These are phyloP conservation scores for Lasiodiplodia sp. DNA, from an alignment of 2,329 filamentous ascomycete genomes.

Conservation along the genomic window DNA sequence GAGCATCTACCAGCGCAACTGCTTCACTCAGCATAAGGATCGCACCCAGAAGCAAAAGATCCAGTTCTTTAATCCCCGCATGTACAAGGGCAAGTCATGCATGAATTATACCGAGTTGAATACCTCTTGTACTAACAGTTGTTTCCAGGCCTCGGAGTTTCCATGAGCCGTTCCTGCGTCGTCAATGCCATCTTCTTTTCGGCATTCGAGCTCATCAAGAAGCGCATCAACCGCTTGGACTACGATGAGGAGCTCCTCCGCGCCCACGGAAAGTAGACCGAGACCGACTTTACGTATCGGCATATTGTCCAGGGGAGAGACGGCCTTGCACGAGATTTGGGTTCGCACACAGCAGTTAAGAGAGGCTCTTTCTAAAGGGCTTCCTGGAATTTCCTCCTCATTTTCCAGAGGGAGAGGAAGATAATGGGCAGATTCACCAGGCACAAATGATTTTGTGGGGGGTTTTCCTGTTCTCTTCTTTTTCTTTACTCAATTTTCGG, in stretches of 20 bases:
- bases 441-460: not conserved
- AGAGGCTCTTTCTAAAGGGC: not conserved
- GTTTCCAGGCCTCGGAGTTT: slow-evolving; percentile 69
- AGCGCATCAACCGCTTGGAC: slow-evolving; percentile 55
- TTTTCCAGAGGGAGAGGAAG: not conserved
- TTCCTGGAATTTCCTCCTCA: not conserved
- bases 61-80: slow-evolving; percentile 76
- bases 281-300: not conserved
- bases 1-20: slow-evolving; percentile 84
- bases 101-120: too few species aligned
- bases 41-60: slow-evolving; percentile 69
- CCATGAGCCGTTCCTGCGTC: slow-evolving; percentile 80
- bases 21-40: slow-evolving; percentile 72
- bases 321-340: not conserved
- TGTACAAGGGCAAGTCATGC: slow-evolving; percentile 72
- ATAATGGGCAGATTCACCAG: not conserved
- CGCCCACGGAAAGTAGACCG: slow-evolving; percentile 18
- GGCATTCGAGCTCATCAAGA: slow-evolving; percentile 83
- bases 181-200: slow-evolving; percentile 93
- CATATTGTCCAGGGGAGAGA: not conserved
- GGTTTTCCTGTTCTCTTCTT: not conserved
- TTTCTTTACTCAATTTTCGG: not conserved
- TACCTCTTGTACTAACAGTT: not conserved
- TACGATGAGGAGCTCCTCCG: slow-evolving; percentile 43
- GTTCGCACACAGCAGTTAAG: not conserved